Base-by-base conservation (phyloP, 2,329 filamentous ascomycete genomes). In the Magnaporthiopsis incrustans region DNA sequence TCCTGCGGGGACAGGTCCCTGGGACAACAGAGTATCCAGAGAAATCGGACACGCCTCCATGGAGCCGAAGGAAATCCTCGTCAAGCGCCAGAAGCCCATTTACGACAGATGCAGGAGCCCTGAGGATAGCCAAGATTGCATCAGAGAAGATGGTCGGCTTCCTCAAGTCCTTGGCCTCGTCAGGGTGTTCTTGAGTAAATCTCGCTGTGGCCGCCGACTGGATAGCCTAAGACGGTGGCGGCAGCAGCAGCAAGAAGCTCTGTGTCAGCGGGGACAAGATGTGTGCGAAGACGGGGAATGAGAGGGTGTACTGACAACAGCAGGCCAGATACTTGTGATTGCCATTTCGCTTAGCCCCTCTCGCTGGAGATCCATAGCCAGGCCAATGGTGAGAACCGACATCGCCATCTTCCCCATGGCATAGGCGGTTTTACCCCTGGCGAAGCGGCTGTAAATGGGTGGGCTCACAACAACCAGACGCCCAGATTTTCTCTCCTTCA, bases 361-460 rank as follows among this genome's bases (percentile, higher is more conserved):
- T 38, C 91, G 78, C 68, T 84, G 77, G 72, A 90, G 91, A 70
- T 96, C 92, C 88, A 95, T 91, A 0, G 89, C 90, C 18, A 96
- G 77, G 0, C 91, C 92, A 72, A 91, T 91, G 0, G 89, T 91
- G 59, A 96, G 73, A 4, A 94, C 89, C 70, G 85, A 89, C 91
- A 96, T 96, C 59, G 81, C 90, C 3, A 94, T 83, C 72, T 95
- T 95, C 1, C 87, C 86, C 76, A 86, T 81, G 2, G 92, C 90
- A 76, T 96, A 96, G 18, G 89, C 90, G 1, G 91, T 90, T 81
- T 96, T 96, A 14, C 91, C 92, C 27, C 89, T 78, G 74, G 95
- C 93, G 75, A 96, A 96, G 35, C 92, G 82, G 67, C 85, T 89
- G 75, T 96, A 96, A 65, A 96, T 93, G 1, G 91, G 91, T 30